A percentile compares a stretch with the other conserved stretches of the same genome.
Evolutionary conservation across 495 filamentous ascomycete species (phyloP).

Genomic region (Achaetomiella virescens): DNA sequence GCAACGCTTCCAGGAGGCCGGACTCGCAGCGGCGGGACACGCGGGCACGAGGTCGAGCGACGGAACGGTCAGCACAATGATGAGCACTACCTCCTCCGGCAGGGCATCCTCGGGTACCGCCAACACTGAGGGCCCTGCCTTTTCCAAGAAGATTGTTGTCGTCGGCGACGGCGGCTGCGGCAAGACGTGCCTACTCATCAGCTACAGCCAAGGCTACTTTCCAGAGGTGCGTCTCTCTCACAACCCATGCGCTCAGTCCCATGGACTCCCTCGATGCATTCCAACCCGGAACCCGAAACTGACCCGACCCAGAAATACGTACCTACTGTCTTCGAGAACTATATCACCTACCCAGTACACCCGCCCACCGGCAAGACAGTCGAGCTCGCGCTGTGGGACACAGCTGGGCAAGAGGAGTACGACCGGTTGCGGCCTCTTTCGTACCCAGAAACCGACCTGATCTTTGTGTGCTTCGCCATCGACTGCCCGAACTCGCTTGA

Average conservation of each 20-base stretch:
- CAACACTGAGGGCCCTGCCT: conserved; percentile 82
- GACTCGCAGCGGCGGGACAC: conserved; percentile 33
- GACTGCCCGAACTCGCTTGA: conserved; percentile 97
- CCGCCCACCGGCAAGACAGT: conserved; percentile 82
- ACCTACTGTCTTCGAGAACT: conserved; percentile 98
- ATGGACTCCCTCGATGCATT: background rate
- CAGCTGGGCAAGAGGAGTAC: conserved; percentile 97
- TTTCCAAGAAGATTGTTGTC: conserved; percentile 98
- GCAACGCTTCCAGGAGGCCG: conserved; percentile 32
- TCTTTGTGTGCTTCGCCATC: conserved; percentile 98
- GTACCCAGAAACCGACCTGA: conserved; percentile 93
- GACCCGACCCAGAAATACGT: conserved; percentile 85
- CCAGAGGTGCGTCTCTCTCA: conserved; percentile 66
- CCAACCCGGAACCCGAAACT: background rate
- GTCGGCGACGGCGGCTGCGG: conserved; percentile 97
- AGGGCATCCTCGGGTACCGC: conserved; percentile 72
- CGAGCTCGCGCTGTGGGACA: conserved; percentile 97
- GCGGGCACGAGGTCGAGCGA: conserved; percentile 50
- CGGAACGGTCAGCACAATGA: conserved; percentile 73
- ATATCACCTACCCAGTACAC: conserved; percentile 93
- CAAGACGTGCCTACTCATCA: conserved; percentile 97
- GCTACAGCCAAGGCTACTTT: conserved; percentile 96
- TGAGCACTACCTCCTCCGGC: conserved; percentile 56
- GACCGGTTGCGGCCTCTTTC: conserved; percentile 91
- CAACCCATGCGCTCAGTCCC: background rate